phyloP scores from a whole-genome alignment of 768 basidiomycete genomes.

The Rhodosporidiobolus sp. region DNA sequence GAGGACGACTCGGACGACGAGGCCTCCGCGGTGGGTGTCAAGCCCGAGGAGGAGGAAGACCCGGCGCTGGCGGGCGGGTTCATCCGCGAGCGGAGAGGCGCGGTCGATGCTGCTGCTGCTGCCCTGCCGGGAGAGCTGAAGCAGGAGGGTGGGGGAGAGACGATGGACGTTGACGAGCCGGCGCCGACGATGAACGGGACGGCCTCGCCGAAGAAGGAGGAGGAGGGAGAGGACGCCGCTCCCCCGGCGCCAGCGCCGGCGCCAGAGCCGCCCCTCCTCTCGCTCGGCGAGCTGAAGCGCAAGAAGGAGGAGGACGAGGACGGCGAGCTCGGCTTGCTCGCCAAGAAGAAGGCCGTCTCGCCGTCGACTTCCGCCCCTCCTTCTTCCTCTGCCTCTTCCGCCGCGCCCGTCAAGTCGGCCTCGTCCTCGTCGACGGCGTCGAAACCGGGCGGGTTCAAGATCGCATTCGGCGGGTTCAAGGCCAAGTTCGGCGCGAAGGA shows the following conservation, averaged over 20 bases:
- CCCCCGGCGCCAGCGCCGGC: neutral
- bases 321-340: slow-evolving; percentile 17
- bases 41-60: neutral
- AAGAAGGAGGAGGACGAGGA: slow-evolving; percentile 30
- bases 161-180: neutral
- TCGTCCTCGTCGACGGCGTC: neutral
- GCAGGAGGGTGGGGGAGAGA: too few relatives aligned
- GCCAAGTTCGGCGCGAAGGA: neutral
- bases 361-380: neutral
- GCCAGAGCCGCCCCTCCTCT: neutral
- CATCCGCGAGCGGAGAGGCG: slow-evolving; percentile 16
- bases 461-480: slow-evolving; percentile 17
- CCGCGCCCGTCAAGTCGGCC: too few relatives aligned
- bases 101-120: neutral
- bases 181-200: neutral
- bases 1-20: slow-evolving; percentile 25
- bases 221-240: neutral
- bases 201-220: neutral
- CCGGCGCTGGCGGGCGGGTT: slow-evolving; percentile 13
- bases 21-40: neutral
- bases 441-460: slow-evolving; percentile 28
- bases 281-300: slow-evolving; percentile 21
- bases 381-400: neutral
- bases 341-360: neutral
- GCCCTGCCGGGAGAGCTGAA: too few relatives aligned